Conservation (phyloP, 345 rosid species). For the Murraya paniculata region DNA sequence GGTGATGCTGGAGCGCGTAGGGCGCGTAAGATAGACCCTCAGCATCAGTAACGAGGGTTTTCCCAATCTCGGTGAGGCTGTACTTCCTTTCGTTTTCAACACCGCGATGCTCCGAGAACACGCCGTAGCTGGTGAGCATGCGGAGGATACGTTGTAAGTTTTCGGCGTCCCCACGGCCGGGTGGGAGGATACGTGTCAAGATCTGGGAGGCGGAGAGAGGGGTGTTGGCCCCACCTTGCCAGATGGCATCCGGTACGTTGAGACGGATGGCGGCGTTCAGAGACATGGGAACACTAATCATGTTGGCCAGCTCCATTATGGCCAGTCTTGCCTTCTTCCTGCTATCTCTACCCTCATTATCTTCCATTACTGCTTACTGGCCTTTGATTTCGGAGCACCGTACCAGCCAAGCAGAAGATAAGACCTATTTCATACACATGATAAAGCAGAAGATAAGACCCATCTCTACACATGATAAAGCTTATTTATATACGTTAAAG, state of each 20-base stretch:
- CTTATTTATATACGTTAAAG: too few relatives aligned
- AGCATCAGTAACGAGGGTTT: constrained; percentile 68
- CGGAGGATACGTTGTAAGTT: constrained; percentile 87
- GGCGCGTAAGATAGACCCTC: constrained; percentile 72
- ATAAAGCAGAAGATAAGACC: too few relatives aligned
- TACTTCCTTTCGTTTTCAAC: constrained; percentile 44
- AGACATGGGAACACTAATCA: constrained; percentile 94
- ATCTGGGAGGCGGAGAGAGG: constrained; percentile 80
- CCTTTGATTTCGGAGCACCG: neutral
- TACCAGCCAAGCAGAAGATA: too few relatives aligned
- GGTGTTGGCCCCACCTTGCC: constrained; percentile 70
- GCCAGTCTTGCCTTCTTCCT: constrained; percentile 59
- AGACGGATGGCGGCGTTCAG: constrained; percentile 72
- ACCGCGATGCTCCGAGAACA: constrained; percentile 61
- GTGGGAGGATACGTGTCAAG: constrained; percentile 41
- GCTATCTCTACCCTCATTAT: constrained; percentile 42
- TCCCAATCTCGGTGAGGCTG: constrained; percentile 70
- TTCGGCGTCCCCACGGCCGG: constrained; percentile 49
- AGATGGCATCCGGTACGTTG: constrained; percentile 75
- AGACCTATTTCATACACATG: too few relatives aligned
- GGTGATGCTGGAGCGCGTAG: constrained; percentile 92
- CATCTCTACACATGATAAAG: too few relatives aligned
- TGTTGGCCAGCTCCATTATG: constrained; percentile 79
- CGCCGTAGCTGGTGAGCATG: constrained; percentile 73
- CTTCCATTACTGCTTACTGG: constrained; percentile 36